Evolutionary conservation across 805 yeast species (phyloP).

Genomic region (Isabelozyma rhagii): DNA sequence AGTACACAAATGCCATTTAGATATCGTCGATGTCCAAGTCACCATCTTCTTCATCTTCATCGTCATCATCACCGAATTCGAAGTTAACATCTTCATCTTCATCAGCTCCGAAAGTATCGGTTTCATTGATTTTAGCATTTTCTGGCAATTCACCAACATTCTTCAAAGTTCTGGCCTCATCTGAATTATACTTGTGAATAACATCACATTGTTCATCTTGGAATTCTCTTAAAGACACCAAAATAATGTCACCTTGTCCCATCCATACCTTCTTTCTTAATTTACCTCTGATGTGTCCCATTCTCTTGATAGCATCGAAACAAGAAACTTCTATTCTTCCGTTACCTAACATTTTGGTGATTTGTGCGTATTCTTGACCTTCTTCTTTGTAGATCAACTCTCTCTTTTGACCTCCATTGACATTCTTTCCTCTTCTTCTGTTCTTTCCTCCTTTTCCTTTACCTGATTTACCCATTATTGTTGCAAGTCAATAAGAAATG

Average conservation of each 20-base stretch:
- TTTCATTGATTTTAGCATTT: conserved; percentile 94
- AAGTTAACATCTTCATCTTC: conserved; percentile 97
- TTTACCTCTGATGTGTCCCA: conserved; percentile 98
- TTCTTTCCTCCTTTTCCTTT: conserved; percentile 88
- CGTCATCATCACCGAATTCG: conserved; percentile 92
- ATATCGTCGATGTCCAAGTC: conserved; percentile 92
- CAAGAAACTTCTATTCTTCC: conserved; percentile 95
- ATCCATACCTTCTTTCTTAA: conserved; percentile 99
- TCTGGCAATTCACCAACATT: conserved; percentile 97
- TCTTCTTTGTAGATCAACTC: conserved; percentile 90
- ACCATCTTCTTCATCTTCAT: conserved; percentile 69
- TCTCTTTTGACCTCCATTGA: conserved; percentile 85
- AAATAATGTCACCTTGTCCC: conserved; percentile 96
- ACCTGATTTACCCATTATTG: conserved; percentile 67
- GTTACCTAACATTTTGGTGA: conserved; percentile 96
- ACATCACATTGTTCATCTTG: conserved; percentile 98
- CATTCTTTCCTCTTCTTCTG: conserved; percentile 99
- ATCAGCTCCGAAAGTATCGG: conserved; percentile 94
- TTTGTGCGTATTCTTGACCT: conserved; percentile 98
- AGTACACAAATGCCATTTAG: conserved; percentile 29
- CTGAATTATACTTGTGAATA: conserved; percentile 92
- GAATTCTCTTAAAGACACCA: conserved; percentile 95
- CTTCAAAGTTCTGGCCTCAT: conserved; percentile 96
- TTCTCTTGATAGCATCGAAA: conserved; percentile 89
- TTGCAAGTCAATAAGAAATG: neutral